phyloP scores from a whole-genome alignment of 805 yeast genomes.

The Candida piceae region DNA sequence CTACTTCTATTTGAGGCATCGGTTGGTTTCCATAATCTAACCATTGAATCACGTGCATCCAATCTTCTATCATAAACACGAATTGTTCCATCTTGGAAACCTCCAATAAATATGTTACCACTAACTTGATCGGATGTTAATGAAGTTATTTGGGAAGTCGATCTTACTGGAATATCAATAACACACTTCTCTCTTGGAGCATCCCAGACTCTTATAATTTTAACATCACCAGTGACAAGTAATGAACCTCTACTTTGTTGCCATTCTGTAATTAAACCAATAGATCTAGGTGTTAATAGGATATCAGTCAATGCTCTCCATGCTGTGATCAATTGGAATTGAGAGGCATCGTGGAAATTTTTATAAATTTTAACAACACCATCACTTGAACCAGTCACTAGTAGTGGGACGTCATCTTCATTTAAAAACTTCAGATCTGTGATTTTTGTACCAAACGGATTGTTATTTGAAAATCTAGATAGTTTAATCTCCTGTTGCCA shows the following conservation, averaged over 20 bases:
- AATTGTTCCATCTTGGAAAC: constrained; percentile 85
- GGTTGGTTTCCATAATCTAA: constrained; percentile 70
- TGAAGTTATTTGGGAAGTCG: constrained; percentile 82
- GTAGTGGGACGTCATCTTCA: constrained; percentile 85
- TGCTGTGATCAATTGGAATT: constrained; percentile 65
- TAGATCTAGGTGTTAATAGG: constrained; percentile 70
- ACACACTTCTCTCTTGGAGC: constrained; percentile 89
- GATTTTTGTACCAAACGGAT: constrained; percentile 82
- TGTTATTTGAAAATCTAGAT: constrained; percentile 72
- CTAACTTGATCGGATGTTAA: constrained; percentile 94
- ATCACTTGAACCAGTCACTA: constrained; percentile 87
- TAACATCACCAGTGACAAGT: constrained; percentile 91
- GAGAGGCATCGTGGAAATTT: constrained; percentile 54
- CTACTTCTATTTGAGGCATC: constrained; percentile 16
- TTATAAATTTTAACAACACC: constrained; percentile 89
- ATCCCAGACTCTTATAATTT: constrained; percentile 90
- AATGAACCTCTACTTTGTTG: constrained; percentile 92
- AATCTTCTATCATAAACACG: constrained; percentile 88
- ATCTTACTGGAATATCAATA: constrained; percentile 85
- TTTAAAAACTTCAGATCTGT: constrained; percentile 83
- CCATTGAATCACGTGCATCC: constrained; percentile 81
- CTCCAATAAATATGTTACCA: constrained; percentile 85
- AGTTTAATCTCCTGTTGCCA: constrained; percentile 63
- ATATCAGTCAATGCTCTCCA: constrained; percentile 94
- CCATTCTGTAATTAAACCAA: constrained; percentile 91